Conservation (phyloP, 176 grass and related monocot genomes). For the Elaeis guineensis region DNA sequence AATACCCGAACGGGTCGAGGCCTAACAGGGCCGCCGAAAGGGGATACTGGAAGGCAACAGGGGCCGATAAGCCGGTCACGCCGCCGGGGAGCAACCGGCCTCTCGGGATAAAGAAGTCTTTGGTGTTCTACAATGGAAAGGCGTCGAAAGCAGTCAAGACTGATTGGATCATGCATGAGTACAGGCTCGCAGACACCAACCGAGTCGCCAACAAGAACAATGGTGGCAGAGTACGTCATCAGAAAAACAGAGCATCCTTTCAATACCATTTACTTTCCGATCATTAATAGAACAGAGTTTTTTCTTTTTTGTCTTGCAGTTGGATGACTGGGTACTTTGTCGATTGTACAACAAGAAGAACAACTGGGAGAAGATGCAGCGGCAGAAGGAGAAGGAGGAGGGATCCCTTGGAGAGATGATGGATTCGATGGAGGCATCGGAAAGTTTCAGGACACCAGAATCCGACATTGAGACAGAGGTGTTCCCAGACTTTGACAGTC, state of each 20-base stretch:
- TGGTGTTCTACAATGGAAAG: slow-evolving; percentile 16
- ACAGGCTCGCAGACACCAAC: no score
- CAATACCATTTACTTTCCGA: no score
- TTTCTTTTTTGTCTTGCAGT: background rate
- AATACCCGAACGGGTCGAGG: slow-evolving; percentile 9
- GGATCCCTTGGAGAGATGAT: background rate
- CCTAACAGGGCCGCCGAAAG: slow-evolving; percentile 6
- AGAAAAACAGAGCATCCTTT: background rate
- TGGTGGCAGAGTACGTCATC: background rate
- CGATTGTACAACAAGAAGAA: slow-evolving; percentile 17
- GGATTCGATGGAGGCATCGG: background rate
- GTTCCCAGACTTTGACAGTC: background rate
- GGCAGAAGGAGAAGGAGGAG: background rate
- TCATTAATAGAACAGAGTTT: background rate
- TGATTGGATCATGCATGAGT: background rate
- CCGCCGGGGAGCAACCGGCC: background rate
- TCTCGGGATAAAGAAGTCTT: slow-evolving; percentile 10
- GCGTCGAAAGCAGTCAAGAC: slow-evolving; percentile 4
- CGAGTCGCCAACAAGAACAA: background rate
- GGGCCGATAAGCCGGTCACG: slow-evolving; percentile 7
- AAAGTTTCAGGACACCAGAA: background rate
- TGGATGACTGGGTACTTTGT: slow-evolving; percentile 17
- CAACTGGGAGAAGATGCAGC: background rate
- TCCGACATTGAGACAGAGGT: background rate
- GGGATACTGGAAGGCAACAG: slow-evolving; percentile 17